These are phyloP conservation scores for Spergularia marina DNA, from an alignment of 148 eudicot genomes.

Conservation along the genomic window DNA sequence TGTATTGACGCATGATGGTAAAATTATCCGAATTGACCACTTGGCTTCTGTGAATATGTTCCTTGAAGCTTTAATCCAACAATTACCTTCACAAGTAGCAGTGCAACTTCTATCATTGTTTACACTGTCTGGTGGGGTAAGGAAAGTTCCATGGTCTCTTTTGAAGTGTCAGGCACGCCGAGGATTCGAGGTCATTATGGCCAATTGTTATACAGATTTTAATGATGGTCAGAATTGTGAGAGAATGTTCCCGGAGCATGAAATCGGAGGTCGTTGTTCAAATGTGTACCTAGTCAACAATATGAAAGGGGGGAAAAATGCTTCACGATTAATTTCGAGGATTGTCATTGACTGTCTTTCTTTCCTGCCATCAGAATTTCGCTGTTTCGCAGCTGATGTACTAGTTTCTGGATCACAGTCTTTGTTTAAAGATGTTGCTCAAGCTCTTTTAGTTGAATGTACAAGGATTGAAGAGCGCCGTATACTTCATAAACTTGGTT, in stretches of 20 bases:
- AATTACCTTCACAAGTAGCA: conserved; percentile 67
- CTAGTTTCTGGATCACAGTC: conserved; percentile 62
- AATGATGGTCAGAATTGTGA: conserved; percentile 17
- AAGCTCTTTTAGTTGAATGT: conserved; percentile 55
- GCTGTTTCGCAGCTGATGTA: conserved; percentile 65
- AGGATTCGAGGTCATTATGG: conserved; percentile 65
- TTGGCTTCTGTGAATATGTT: conserved; percentile 61
- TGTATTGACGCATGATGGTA: conserved; percentile 63
- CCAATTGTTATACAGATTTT: conserved; percentile 28
- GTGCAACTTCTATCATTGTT: conserved; percentile 66
- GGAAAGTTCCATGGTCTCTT: conserved; percentile 59
- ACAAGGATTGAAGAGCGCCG: conserved; percentile 48
- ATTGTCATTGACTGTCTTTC: conserved; percentile 69
- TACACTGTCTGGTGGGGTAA: conserved; percentile 66
- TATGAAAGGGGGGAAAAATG: conserved; percentile 22
- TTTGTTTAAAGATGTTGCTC: conserved; percentile 55
- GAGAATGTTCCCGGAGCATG: conserved; percentile 17
- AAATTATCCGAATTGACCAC: conserved; percentile 69
- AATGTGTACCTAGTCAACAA: conserved; percentile 14
- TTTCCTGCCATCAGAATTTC: conserved; percentile 68
- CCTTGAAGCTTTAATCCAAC: conserved; percentile 57
- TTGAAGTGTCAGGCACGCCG: conserved; percentile 62
- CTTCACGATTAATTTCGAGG: conserved; percentile 39
- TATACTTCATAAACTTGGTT: conserved; percentile 83
- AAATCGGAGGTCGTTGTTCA: conserved; percentile 8